Base-by-base conservation (phyloP, 2,329 filamentous ascomycete species). In the Xylaria polymorpha region DNA sequence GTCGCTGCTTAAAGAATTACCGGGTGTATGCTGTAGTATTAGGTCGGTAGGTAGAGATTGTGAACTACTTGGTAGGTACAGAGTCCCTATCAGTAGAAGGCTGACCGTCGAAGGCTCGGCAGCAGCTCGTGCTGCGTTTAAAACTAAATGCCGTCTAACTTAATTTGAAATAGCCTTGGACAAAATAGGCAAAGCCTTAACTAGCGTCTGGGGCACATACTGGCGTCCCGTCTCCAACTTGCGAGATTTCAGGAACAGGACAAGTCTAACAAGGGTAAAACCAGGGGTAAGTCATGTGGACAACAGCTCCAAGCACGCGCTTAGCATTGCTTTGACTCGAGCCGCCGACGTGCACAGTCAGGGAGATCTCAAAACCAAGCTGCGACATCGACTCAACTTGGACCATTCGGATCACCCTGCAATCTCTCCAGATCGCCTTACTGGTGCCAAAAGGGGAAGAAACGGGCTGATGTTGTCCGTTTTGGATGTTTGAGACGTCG, bases 281-380 rank as follows among this genome's bases (percentile, higher is more conserved):
- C 55, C 63, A 69, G 67, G 67, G 66, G 66, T 63, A 66, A 62
- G 68, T 70, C 68, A 68, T 68, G 68, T 67, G 68, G 61, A 32
- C 29, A 43, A 14, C 15, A 59, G 44, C 25, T 14, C 44, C 48
- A 61, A 61, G 61, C 66, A 51, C 22, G 51, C 44, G 64, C 50
- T 39, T 63, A 64, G 50, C 64, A 55, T 35, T 20, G n/a, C 43
- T 50, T 35, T 35, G 15, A 29, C 44, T 35, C 55, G 35, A 46
- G 37, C 50, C 44, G 51, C 58, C n/a, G 20, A 15, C 44, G 15
- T n/a, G 22, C 22, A 60, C 46, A 60, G 46, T 59, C 64, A 48
- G 37, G 39, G 32, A 57, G 53, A 46, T 67, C 59, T 43, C 57
- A 59, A 66, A 69, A 62, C 66, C 48, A 46, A 65, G 53, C 59